Conservation (phyloP, 192 early-diverging fungal genomes). For the Mortierella antarctica region DNA sequence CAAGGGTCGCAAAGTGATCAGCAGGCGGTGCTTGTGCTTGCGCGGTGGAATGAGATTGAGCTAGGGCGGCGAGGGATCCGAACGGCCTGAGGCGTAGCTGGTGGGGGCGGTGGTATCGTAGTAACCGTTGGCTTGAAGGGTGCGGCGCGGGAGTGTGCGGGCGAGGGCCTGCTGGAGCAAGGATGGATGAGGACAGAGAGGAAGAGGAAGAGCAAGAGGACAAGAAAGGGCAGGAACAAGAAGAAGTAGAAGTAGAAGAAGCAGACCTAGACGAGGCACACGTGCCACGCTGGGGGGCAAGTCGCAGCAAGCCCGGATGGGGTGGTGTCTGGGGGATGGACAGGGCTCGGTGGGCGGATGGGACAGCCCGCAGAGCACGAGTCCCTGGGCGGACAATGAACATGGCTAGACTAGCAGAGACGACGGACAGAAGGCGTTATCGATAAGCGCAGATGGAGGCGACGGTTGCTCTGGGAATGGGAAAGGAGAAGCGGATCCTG, state of each 20-base stretch:
- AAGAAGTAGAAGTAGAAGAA: conserved; percentile 6
- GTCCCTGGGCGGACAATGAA: conserved; percentile 53
- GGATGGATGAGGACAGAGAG: neutral
- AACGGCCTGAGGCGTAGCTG: conserved; percentile 15
- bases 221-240: neutral
- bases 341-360: neutral
- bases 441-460: neutral
- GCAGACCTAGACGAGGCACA: neutral
- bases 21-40: neutral
- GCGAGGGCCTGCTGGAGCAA: neutral
- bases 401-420: conserved; percentile 22
- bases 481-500: neutral
- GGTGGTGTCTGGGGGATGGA: conserved; percentile 1
- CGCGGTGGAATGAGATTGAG: neutral
- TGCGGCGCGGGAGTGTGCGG: neutral
- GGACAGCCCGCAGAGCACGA: conserved; percentile 4
- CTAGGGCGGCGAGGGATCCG: neutral
- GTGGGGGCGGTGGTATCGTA: neutral
- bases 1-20: neutral
- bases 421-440: neutral
- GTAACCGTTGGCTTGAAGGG: neutral
- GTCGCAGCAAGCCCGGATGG: neutral
- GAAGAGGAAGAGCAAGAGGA: neutral
- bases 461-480: neutral
- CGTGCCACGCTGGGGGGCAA: neutral